These are phyloP conservation scores for Jasminum sambac DNA, from an alignment of 257 asterid genomes.

Conservation along the genomic window DNA sequence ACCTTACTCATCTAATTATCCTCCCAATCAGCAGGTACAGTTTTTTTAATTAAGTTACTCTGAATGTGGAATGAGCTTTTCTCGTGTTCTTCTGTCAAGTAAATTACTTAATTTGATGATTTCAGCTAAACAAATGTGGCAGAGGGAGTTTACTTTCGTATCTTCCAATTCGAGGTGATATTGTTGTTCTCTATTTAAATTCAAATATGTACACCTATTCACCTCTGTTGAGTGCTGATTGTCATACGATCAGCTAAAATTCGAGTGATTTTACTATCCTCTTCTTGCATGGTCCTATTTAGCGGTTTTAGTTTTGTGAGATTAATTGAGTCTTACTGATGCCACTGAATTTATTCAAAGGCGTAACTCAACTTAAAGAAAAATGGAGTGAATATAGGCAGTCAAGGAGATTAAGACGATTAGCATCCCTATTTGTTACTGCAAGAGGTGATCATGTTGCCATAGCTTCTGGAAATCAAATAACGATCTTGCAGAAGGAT, in stretches of 20 bases:
- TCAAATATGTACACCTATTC: conserved; percentile 1
- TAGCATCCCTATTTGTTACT: conserved; percentile 72
- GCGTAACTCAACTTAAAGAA: conserved; percentile 68
- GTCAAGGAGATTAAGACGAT: conserved; percentile 51
- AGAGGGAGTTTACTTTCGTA: conserved; percentile 59
- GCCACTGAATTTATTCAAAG: conserved; percentile 29
- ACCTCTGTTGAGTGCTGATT: not conserved
- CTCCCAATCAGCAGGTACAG: conserved; percentile 67
- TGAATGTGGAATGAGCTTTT: conserved; percentile 17
- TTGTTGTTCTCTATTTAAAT: conserved; percentile 19
- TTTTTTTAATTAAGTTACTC: conserved; percentile 1
- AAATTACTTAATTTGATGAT: conserved; percentile 29
- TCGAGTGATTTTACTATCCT: conserved; percentile 8
- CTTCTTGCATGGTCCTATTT: not conserved
- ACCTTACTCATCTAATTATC: conserved; percentile 71
- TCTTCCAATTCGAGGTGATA: conserved; percentile 71
- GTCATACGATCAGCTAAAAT: not conserved
- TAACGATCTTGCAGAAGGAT: conserved; percentile 73
- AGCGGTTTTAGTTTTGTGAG: not conserved
- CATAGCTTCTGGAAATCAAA: conserved; percentile 74
- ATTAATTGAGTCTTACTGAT: conserved; percentile 23
- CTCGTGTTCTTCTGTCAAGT: conserved; percentile 10
- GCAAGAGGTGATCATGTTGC: conserved; percentile 80
- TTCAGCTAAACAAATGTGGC: conserved; percentile 53
- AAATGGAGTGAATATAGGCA: conserved; percentile 64